phyloP scores from a whole-genome alignment of 1,284 basidiomycete genomes.

The Puccinia coronata region DNA sequence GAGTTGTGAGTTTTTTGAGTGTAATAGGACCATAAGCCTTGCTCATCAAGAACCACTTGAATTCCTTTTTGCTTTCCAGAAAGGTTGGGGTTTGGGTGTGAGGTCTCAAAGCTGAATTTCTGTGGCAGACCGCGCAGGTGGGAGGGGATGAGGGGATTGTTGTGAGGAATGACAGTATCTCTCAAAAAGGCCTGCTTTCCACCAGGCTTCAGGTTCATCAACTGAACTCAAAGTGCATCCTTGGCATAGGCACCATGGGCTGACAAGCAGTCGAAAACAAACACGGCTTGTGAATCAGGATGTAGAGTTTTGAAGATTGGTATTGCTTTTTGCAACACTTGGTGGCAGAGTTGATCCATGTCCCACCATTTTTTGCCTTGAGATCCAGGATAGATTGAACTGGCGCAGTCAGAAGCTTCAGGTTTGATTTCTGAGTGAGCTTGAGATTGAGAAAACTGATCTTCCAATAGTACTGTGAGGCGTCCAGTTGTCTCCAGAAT shows the following conservation, averaged over 20 bases:
- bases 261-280: constrained; percentile 25
- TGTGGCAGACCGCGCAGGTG: constrained; percentile 17
- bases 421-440: neutral
- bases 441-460: neutral
- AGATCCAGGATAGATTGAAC: constrained; percentile 28
- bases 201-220: neutral
- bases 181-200: neutral
- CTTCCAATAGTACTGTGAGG: neutral
- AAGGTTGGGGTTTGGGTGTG: neutral
- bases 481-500: constrained; percentile 20
- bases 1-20: neutral
- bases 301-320: constrained; percentile 30
- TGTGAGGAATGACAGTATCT: neutral
- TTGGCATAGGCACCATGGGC: neutral
- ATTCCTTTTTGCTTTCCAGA: constrained; percentile 24
- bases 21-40: constrained; percentile 8
- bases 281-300: constrained; percentile 7
- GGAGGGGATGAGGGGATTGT: constrained; percentile 7
- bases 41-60: constrained; percentile 2
- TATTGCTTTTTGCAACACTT: neutral
- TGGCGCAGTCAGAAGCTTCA: neutral
- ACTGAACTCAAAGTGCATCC: neutral
- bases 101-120: neutral
- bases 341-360: constrained; percentile 16
- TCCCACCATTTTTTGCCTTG: constrained; percentile 24